Evolutionary conservation across 441 rosid species (phyloP), one percentile per base, ranked within the genome.

Genomic region (Croton setiger): DNA sequence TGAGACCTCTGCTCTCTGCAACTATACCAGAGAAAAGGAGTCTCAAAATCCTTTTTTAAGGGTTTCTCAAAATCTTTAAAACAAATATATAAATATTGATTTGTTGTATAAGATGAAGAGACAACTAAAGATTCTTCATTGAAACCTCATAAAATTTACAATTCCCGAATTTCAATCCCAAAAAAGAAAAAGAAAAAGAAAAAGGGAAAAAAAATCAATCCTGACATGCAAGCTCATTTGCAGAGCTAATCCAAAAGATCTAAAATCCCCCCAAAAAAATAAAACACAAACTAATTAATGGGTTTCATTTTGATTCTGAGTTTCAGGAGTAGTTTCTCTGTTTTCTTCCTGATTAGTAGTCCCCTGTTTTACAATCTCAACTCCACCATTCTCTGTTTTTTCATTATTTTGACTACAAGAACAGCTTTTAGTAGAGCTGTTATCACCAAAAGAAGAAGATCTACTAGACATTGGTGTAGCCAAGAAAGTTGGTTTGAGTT

Each of bases 401-500:
- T 60, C 84, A 36, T 27, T 79, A 44, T 80, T 79, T 60, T 79
- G 81, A 48, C 81, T 72, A 52, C 86, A 86, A 65, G 63, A 71
- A 37, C 89, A 83, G 21, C 60, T 82, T 64, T 79, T 82, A 5
- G 74, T 53, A 33, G 66, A 60, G 18, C 62, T 37, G 47, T 41
- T 79, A 33, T 80, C 85, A 11, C 83, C 82, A 17, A 86, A 86
- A 37, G 83, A 83, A 41, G 88, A 82, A 2, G 81, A 72, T 60
- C 84, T 63, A 63, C 83, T 77, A 8, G 86, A 72, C 49, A 82
- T 73, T 21, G 89, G 96, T 0, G 96, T 92, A 8, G 99, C 98
- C 75, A 94, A 72, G 80, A 81, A 84, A 33, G 92, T 90, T 0
- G 99, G 98, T 66, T 90, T 88, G 11, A 75, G 78, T 67, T 92